Conservation (phyloP, 139 green algal genomes). For the Gonium pectorale region DNA sequence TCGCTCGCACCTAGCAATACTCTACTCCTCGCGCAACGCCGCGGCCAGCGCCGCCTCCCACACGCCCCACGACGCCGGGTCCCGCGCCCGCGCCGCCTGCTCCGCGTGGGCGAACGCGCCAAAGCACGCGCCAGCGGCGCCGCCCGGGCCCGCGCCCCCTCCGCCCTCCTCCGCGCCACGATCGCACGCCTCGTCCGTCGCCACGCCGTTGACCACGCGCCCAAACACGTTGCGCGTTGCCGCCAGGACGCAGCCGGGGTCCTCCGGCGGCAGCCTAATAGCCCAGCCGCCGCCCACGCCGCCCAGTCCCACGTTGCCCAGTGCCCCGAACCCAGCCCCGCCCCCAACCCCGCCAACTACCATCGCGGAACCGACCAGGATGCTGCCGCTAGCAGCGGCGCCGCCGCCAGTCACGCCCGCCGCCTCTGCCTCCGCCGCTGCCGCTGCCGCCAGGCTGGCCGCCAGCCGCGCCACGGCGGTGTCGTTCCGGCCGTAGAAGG, state of each 20-base stretch:
- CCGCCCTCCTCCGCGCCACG: background rate
- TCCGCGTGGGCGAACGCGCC: slow-evolving; percentile 25
- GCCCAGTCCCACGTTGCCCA: no score
- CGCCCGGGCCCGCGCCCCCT: background rate
- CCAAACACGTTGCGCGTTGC: slow-evolving; percentile 45
- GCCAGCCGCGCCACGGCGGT: background rate
- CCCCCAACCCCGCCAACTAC: no score
- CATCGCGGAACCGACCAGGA: no score
- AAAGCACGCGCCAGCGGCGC: background rate
- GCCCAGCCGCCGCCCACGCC: background rate
- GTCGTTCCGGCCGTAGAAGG: slow-evolving; percentile 12
- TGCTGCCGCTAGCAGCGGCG: no score
- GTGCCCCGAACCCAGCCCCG: no score
- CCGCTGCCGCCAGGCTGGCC: background rate
- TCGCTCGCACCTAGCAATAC: no score
- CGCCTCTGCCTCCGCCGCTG: background rate
- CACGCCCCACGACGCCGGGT: background rate
- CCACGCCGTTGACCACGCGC: slow-evolving; percentile 36
- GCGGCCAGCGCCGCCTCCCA: background rate
- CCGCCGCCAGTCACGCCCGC: background rate
- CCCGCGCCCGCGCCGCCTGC: slow-evolving; percentile 15
- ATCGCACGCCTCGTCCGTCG: background rate
- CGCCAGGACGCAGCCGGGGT: slow-evolving; percentile 11
- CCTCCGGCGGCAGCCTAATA: background rate
- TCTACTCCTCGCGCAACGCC: no score